Evolutionary conservation across 805 yeast species (phyloP).

Genomic region (Candida piceae): DNA sequence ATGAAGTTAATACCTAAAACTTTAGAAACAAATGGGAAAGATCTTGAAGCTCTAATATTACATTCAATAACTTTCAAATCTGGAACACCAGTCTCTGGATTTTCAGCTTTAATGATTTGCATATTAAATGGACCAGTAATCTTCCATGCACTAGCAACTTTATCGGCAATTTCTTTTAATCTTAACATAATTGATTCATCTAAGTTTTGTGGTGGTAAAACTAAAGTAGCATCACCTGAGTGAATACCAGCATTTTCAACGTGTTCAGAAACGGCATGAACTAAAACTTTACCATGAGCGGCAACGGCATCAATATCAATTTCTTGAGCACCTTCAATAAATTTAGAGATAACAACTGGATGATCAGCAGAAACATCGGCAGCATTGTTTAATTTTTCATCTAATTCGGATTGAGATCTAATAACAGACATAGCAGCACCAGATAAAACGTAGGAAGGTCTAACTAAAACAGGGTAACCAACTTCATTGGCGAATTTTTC

Average conservation of each 20-base stretch:
- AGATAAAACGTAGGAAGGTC: slow-evolving; percentile 95
- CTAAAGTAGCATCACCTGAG: slow-evolving; percentile 97
- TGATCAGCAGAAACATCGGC: slow-evolving; percentile 96
- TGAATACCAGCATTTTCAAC: slow-evolving; percentile 99
- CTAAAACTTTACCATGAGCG: slow-evolving; percentile 83
- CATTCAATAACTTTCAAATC: slow-evolving; percentile 85
- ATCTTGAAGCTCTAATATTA: slow-evolving; percentile 98
- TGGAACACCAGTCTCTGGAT: slow-evolving; percentile 59
- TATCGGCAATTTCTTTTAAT: slow-evolving; percentile 92
- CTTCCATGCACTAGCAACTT: slow-evolving; percentile 90
- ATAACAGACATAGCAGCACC: slow-evolving; percentile 99
- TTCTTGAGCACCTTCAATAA: slow-evolving; percentile 94
- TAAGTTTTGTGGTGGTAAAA: slow-evolving; percentile 95
- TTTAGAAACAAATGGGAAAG: slow-evolving; percentile 97
- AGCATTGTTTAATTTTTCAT: slow-evolving; percentile 84
- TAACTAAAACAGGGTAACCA: slow-evolving; percentile 89
- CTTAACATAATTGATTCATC: slow-evolving; percentile 86
- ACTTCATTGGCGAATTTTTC: slow-evolving; percentile 87
- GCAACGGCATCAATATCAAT: slow-evolving; percentile 99
- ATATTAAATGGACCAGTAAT: slow-evolving; percentile 97
- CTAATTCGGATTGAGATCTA: slow-evolving; percentile 83
- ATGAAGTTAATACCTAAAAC: slow-evolving; percentile 92
- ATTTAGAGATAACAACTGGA: slow-evolving; percentile 96
- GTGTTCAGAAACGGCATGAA: slow-evolving; percentile 98
- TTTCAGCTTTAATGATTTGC: slow-evolving; percentile 86